Evolutionary conservation across 805 yeast genomes (phyloP).

Genomic region (Torulaspora microellipsoides): DNA sequence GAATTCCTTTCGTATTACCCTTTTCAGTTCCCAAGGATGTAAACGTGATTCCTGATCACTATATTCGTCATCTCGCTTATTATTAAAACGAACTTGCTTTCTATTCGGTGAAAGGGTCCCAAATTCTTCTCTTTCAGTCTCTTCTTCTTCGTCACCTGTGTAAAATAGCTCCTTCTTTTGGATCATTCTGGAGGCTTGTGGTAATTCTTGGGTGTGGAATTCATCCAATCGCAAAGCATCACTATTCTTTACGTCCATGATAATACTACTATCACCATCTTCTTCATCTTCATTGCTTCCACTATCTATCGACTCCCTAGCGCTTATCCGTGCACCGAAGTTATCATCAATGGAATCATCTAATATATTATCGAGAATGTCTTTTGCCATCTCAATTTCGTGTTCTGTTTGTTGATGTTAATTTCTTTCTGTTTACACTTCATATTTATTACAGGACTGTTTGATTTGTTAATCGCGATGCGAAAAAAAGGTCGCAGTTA

Average conservation of each 20-base stretch:
- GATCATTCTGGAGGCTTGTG: neutral
- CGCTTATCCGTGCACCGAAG: no score
- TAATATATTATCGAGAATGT: constrained; percentile 3
- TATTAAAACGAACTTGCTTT: constrained; percentile 12
- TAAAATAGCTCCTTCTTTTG: constrained; percentile 12
- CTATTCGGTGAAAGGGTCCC: neutral
- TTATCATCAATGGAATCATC: constrained; percentile 7
- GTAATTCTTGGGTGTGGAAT: neutral
- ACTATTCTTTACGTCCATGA: constrained; percentile 12
- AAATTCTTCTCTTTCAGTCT: neutral
- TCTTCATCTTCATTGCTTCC: neutral
- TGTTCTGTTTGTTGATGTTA: neutral
- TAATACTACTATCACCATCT: constrained; percentile 13
- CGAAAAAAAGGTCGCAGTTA: neutral
- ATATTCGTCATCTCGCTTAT: constrained; percentile 4
- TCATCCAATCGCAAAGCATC: constrained; percentile 15
- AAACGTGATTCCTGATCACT: constrained; percentile 7
- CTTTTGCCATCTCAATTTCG: neutral
- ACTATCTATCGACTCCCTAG: neutral
- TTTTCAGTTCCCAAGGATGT: constrained; percentile 29
- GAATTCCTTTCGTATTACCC: constrained; percentile 19
- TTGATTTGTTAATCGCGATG: no score
- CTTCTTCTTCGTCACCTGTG: constrained; percentile 11
- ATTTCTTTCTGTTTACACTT: no score
- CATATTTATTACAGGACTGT: no score